Conservation (phyloP, 2,329 filamentous ascomycete species). For the Penicillium sp. region DNA sequence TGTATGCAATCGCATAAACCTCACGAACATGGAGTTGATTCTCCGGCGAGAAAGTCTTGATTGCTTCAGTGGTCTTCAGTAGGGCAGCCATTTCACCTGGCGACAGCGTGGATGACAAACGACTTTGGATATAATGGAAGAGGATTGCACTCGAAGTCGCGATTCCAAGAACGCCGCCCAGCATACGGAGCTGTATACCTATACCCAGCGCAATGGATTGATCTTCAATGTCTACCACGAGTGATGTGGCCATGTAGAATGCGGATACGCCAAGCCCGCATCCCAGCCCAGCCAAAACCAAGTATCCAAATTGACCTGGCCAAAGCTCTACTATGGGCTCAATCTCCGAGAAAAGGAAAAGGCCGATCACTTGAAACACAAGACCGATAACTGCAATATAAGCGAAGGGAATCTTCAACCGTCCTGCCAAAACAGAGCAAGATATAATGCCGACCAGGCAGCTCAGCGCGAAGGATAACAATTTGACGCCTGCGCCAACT, state of each 20-base stretch:
- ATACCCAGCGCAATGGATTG: slow-evolving; percentile 39
- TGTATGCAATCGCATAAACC: slow-evolving; percentile 20
- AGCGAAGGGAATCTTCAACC: slow-evolving; percentile 13
- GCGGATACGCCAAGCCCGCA: slow-evolving; percentile 13
- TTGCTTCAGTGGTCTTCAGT: slow-evolving; percentile 6
- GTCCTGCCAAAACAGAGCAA: slow-evolving; percentile 13
- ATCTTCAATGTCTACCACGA: slow-evolving; percentile 20
- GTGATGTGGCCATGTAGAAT: slow-evolving; percentile 18
- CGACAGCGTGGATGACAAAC: slow-evolving; percentile 1
- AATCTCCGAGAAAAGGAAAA: slow-evolving; percentile 17
- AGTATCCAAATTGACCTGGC: slow-evolving; percentile 21
- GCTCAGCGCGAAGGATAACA: slow-evolving; percentile 21
- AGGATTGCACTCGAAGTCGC: slow-evolving; percentile 35
- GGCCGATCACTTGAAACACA: slow-evolving; percentile 14
- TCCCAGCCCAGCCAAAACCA: slow-evolving; percentile 16
- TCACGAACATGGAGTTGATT: slow-evolving; percentile 7
- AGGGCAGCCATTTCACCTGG: background rate
- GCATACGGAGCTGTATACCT: slow-evolving; percentile 41
- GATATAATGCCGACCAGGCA: slow-evolving; percentile 17
- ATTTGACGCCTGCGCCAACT: slow-evolving; percentile 18
- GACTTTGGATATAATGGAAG: slow-evolving; percentile 16
- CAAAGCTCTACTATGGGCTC: slow-evolving; percentile 17
- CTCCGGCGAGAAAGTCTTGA: background rate
- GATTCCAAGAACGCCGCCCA: slow-evolving; percentile 41
- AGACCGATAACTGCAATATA: slow-evolving; percentile 16